These are phyloP conservation scores for Kazachstania africana DNA, from an alignment of 805 yeast genomes.

Conservation along the genomic window DNA sequence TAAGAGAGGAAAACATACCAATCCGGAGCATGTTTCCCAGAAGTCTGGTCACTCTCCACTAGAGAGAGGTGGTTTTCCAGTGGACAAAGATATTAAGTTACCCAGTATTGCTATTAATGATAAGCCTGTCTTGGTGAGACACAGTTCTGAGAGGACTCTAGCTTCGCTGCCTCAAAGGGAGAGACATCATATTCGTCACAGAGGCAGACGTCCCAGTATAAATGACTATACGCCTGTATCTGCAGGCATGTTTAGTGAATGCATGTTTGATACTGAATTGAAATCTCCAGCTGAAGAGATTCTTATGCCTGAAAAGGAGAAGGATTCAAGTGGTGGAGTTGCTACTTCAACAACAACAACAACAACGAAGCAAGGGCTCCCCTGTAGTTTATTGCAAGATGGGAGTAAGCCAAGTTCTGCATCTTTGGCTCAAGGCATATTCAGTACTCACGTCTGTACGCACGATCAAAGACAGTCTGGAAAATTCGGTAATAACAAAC, in stretches of 20 bases:
- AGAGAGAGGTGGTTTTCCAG: no score
- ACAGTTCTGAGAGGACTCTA: neutral
- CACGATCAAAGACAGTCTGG: no score
- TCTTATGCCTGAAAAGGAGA: neutral
- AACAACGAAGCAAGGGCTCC: neutral
- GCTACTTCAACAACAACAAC: neutral
- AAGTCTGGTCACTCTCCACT: no score
- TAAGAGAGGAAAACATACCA: no score
- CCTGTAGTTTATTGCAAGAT: neutral
- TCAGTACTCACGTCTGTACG: neutral
- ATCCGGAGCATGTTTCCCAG: no score
- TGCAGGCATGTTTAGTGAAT: conserved; percentile 20
- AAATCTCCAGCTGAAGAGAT: neutral
- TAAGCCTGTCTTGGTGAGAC: conserved; percentile 1
- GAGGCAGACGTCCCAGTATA: neutral
- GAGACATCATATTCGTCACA: conserved; percentile 5
- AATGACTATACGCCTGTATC: conserved; percentile 19
- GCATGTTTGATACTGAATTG: conserved; percentile 9
- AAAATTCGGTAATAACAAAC: neutral
- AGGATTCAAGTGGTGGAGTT: neutral
- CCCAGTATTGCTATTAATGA: conserved; percentile 1
- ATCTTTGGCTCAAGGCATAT: neutral
- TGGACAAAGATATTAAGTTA: no score
- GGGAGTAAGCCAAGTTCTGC: neutral
- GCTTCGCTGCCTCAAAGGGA: conserved; percentile 1